Evolutionary conservation across 106 monocot species (phyloP).

Genomic region (Dactylorhiza incarnata): DNA sequence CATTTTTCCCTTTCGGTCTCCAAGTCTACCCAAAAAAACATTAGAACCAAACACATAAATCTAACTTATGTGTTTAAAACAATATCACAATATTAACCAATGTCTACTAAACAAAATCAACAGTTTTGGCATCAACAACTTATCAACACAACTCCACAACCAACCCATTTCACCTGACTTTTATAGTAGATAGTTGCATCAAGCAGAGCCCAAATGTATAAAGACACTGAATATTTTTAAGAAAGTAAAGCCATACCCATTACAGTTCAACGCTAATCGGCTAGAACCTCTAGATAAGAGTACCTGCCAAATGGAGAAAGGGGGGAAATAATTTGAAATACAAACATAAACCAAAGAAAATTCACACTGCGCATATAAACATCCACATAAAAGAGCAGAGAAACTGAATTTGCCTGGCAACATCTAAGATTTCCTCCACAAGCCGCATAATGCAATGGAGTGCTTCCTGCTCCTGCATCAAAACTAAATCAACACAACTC

Average conservation of each 20-base stretch:
- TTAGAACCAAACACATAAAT: too few species aligned
- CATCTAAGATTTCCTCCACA: conserved; percentile 89
- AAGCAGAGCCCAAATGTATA: too few species aligned
- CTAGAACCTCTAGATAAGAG: conserved; percentile 88
- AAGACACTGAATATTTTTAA: background rate
- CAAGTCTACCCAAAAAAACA: too few species aligned
- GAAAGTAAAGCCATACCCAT: conserved; percentile 48
- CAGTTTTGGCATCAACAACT: too few species aligned
- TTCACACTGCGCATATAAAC: background rate
- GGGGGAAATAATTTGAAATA: background rate
- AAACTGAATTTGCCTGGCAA: conserved; percentile 54
- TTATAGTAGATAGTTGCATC: too few species aligned
- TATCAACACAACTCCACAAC: too few species aligned
- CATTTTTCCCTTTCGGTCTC: too few species aligned
- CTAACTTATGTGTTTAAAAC: too few species aligned
- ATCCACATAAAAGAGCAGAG: background rate
- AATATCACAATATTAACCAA: too few species aligned
- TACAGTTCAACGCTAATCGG: conserved; percentile 80
- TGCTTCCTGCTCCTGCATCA: conserved; percentile 77
- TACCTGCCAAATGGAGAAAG: conserved; percentile 35
- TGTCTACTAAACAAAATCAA: too few species aligned
- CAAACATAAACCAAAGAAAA: background rate
- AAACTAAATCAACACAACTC: background rate
- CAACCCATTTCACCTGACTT: too few species aligned
- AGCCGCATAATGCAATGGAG: conserved; percentile 97